Evolutionary conservation across 2,329 filamentous ascomycete genomes (phyloP).

Genomic region (Nothopassalora personata): DNA sequence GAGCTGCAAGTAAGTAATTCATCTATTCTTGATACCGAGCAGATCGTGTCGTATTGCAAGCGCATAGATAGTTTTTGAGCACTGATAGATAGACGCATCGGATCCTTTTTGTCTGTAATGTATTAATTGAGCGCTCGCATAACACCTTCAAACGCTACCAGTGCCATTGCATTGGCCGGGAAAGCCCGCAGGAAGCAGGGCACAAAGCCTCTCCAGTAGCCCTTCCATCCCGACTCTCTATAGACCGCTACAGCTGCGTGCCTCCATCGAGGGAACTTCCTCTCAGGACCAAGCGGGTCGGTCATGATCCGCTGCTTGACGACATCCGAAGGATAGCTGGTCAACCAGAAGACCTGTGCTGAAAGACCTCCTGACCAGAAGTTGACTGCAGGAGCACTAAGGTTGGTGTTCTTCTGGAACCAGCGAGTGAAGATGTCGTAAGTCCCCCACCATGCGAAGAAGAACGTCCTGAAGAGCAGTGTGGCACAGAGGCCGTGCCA

Average conservation of each 20-base stretch:
- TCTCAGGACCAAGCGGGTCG: conserved; percentile 70
- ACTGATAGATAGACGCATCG: neutral
- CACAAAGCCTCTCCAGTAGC: conserved; percentile 87
- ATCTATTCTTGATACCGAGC: neutral
- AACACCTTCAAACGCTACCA: conserved; percentile 88
- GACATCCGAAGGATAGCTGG: conserved; percentile 67
- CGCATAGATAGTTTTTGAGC: neutral
- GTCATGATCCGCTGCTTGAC: conserved; percentile 98
- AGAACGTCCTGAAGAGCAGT: conserved; percentile 82
- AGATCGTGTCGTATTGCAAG: neutral
- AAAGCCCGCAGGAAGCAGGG: conserved; percentile 93
- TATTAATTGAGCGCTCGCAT: conserved; percentile 29
- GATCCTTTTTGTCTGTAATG: neutral
- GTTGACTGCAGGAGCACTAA: conserved; percentile 77
- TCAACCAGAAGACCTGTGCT: conserved; percentile 92
- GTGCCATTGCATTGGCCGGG: conserved; percentile 88
- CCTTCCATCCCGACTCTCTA: conserved; percentile 66
- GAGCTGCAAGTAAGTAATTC: neutral
- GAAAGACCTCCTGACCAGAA: conserved; percentile 96
- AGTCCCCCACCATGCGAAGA: conserved; percentile 97
- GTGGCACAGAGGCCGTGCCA: conserved; percentile 85
- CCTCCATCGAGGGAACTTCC: conserved; percentile 68
- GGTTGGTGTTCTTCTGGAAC: conserved; percentile 59
- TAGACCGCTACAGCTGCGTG: conserved; percentile 75
- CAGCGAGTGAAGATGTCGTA: conserved; percentile 77